Evolutionary conservation across 139 green algal genomes (phyloP).

Genomic region (Coccomyxa sp.): DNA sequence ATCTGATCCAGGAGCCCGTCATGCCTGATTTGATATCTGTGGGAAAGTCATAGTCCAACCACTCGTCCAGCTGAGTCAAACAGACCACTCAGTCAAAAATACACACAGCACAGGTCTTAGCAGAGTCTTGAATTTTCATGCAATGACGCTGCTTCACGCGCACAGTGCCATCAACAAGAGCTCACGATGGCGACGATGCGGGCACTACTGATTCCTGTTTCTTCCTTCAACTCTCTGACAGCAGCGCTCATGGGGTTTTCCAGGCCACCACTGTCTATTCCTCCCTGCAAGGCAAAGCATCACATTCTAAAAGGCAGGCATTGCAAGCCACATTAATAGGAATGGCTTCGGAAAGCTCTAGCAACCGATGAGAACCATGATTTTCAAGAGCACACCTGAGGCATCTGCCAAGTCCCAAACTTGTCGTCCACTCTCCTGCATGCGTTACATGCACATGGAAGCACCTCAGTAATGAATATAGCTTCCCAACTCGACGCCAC

Average conservation of each 20-base stretch:
- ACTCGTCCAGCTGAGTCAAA: conserved; percentile 21
- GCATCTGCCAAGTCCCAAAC: conserved; percentile 50
- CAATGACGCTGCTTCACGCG: no score
- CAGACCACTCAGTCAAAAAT: neutral
- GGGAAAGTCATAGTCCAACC: conserved; percentile 43
- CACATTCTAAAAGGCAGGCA: neutral
- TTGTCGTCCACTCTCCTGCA: conserved; percentile 36
- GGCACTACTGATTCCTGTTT: conserved; percentile 41
- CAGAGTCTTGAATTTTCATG: neutral
- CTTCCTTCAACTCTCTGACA: conserved; percentile 38
- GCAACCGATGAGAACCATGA: neutral
- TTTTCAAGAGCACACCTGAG: conserved; percentile 21
- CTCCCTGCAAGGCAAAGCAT: conserved; percentile 12
- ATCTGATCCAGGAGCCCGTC: conserved; percentile 14
- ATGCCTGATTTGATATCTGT: conserved; percentile 20
- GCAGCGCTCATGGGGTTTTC: conserved; percentile 39
- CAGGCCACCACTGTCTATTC: conserved; percentile 29
- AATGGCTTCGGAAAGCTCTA: neutral
- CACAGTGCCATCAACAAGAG: neutral
- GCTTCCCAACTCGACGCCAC: neutral
- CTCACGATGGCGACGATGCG: conserved; percentile 27
- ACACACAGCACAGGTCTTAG: neutral
- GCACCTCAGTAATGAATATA: neutral
- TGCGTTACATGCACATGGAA: neutral
- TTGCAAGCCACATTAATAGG: neutral